A percentile compares a stretch with the other conserved stretches of the same genome.
Evolutionary conservation across 2,329 filamentous ascomycete genomes (phyloP).

Genomic region (Cladophialophora bantiana): DNA sequence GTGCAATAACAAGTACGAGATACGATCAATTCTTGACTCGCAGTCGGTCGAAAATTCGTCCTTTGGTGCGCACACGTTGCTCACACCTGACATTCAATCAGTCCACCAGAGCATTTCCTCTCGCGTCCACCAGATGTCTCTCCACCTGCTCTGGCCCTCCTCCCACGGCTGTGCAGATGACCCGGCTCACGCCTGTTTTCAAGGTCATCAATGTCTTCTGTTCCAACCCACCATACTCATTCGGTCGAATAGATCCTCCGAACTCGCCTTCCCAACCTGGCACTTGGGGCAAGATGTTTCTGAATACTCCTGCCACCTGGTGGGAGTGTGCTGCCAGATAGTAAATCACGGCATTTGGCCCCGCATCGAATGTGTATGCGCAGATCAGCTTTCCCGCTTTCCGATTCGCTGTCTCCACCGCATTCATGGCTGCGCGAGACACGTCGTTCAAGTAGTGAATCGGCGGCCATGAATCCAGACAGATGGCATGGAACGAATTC

Average conservation of each 20-base stretch:
- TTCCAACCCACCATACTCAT: constrained; percentile 66
- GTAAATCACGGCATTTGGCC: constrained; percentile 96
- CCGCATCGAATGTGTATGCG: constrained; percentile 97
- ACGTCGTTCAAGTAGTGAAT: constrained; percentile 99
- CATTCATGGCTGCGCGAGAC: constrained; percentile 81
- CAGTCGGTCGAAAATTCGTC: not conserved
- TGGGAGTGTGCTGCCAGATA: constrained; percentile 81
- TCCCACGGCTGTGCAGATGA: constrained; percentile 91
- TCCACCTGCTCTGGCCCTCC: constrained; percentile 85
- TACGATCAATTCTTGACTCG: not conserved
- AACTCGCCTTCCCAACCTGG: constrained; percentile 65
- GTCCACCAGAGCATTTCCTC: constrained; percentile 52
- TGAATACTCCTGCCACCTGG: constrained; percentile 78
- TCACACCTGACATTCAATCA: not conserved
- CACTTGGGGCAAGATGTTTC: constrained; percentile 68
- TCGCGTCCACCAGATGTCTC: constrained; percentile 74
- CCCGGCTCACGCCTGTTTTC: constrained; percentile 80
- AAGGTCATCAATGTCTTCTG: constrained; percentile 65
- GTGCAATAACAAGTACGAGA: not conserved
- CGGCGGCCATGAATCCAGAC: constrained; percentile 92
- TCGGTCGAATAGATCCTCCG: constrained; percentile 57
- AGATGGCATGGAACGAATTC: constrained; percentile 95
- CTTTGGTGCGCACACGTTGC: not conserved
- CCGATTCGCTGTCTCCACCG: constrained; percentile 87
- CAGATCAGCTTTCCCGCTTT: constrained; percentile 79